Base-by-base conservation (phyloP, 345 rosid species). In the Draba incana region DNA sequence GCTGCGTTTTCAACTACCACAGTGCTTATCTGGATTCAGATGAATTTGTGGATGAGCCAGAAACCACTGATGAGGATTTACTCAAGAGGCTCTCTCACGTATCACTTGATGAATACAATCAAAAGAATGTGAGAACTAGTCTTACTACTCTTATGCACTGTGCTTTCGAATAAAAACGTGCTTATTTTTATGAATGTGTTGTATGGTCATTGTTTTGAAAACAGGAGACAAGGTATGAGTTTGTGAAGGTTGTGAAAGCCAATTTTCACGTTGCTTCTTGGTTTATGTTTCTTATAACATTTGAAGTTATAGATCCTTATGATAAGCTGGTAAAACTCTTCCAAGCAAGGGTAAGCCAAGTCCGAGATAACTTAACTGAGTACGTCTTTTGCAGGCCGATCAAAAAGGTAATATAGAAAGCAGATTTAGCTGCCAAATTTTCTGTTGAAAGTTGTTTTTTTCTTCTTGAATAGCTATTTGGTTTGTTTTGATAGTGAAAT, bases 71-170 rank as follows among this genome's bases (percentile, higher is more conserved):
- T 15, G 7, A 7, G 25, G 43, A 55, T 55, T 15, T 33, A 55
- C 60, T 55, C 4, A 10, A 15, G 43, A 35, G 27, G 8, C 60
- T 55, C 43, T 9, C 60, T 55, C 8, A 15, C 43, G 10, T 4
- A 9, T 35, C 60, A 4, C 60, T 55, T 33, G 25, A 33, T 1
- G 43, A 16, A 24, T 33, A 33, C 31, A 85, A 82, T 10, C 79
- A 70, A 30, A n/a, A 0, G 6, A 3, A 44, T 2, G 48, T 44
- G 20, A 28, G 30, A 28, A 28, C 30, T 28, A 2, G 30, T 28
- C 4, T 4, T 12, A 3, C 4, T 10, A 39, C 13, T 39, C 43
- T 39, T 10, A 39, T 39, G 43, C 43, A 2, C 10, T 39, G 13
- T 2, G 3, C 43, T 39, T 41, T 41, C n/a, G 1, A 35, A n/a